Percentiles rank a stretch among this genome's conserved stretches.
Evolutionary conservation across 495 filamentous ascomycete species (phyloP).

Genomic region (Bacidia gigantensis): DNA sequence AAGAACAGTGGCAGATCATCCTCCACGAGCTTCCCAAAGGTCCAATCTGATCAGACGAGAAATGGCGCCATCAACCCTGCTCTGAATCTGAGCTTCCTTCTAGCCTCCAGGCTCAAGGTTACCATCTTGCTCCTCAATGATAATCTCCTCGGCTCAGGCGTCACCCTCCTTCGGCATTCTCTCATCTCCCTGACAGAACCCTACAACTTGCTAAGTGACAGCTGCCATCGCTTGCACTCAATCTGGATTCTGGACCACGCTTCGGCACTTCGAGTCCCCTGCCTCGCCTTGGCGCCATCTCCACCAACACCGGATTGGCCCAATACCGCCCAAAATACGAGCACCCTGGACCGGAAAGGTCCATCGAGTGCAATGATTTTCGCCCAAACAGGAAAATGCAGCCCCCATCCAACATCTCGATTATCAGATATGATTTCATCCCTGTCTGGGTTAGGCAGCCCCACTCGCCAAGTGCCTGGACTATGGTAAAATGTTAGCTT

Average conservation of each 20-base stretch:
- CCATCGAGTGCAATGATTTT: background rate
- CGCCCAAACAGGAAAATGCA: background rate
- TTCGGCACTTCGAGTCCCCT: background rate
- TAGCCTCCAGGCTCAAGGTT: background rate
- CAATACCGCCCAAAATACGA: background rate
- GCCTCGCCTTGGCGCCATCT: too few relatives aligned
- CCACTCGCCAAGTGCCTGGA: too few relatives aligned
- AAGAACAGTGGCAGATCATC: background rate
- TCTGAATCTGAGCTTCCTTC: background rate
- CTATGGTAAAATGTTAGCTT: background rate
- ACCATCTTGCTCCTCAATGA: background rate
- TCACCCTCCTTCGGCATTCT: background rate
- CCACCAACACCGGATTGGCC: background rate
- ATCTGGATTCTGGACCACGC: background rate
- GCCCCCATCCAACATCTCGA: background rate
- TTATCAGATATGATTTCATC: background rate
- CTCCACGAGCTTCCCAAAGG: background rate
- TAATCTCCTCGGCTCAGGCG: background rate
- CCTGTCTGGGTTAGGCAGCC: background rate
- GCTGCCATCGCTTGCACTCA: background rate
- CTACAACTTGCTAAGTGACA: background rate
- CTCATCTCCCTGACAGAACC: background rate
- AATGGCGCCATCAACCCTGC: slow-evolving; percentile 7
- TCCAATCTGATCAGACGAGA: background rate
- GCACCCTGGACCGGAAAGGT: background rate